These are phyloP conservation scores for Apophysomyces sp. DNA, from an alignment of 371 early-diverging fungal genomes.

Conservation along the genomic window DNA sequence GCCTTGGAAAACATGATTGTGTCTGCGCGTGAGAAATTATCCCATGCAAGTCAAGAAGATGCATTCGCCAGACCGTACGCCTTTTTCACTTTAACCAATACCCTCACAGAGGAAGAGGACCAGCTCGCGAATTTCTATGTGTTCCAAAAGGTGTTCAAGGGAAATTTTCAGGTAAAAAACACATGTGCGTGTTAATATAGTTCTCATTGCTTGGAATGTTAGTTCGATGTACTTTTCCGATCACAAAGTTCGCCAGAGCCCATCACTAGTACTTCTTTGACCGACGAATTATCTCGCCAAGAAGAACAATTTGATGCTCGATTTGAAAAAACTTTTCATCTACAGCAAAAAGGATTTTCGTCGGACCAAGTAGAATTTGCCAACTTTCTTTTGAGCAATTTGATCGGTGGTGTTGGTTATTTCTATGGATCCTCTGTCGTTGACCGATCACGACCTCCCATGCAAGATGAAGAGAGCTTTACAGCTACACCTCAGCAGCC, in stretches of 20 bases:
- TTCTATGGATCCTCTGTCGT: slow-evolving; percentile 52
- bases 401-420: slow-evolving; percentile 92
- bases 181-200: neutral
- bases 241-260: slow-evolving; percentile 37
- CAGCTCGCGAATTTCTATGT: slow-evolving; percentile 51
- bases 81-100: slow-evolving; percentile 39
- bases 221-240: slow-evolving; percentile 64
- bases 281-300: slow-evolving; percentile 19
- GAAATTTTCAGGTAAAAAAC: slow-evolving; percentile 56
- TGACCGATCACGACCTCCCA: slow-evolving; percentile 40
- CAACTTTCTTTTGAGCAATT: slow-evolving; percentile 74
- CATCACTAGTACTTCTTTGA: slow-evolving; percentile 22
- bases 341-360: slow-evolving; percentile 66
- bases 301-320: slow-evolving; percentile 61
- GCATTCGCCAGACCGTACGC: slow-evolving; percentile 23
- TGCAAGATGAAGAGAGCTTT: slow-evolving; percentile 55
- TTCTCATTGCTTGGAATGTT: neutral
- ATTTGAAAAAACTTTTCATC: slow-evolving; percentile 76
- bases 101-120: slow-evolving; percentile 29
- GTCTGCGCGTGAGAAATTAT: slow-evolving; percentile 21
- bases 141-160: slow-evolving; percentile 59
- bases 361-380: slow-evolving; percentile 69
- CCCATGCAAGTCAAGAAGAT: slow-evolving; percentile 18
- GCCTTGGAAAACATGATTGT: slow-evolving; percentile 21
- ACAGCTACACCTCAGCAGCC: slow-evolving; percentile 58